Evolutionary conservation across 768 basidiomycete genomes (phyloP), one percentile per base, ranked within the genome.

Genomic region (Auricularia sp.): DNA sequence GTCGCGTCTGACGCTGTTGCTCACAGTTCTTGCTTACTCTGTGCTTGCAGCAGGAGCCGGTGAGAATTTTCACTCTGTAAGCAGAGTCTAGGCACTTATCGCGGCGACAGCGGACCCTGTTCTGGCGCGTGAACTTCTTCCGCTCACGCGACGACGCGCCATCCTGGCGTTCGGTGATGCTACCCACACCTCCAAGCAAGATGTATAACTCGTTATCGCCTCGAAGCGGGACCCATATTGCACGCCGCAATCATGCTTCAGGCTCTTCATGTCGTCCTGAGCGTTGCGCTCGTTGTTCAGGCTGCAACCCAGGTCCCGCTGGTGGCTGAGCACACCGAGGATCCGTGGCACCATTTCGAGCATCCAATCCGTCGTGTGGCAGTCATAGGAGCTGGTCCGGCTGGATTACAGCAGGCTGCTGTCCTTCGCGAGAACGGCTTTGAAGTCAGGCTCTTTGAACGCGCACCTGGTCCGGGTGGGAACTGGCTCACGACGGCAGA

Each of bases 401-500:
- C 47, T 51, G 47, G 47, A 18, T 18, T 51, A 18, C 47, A 51
- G 47, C 47, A 51, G 11, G 47, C 47, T 51, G 47, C 47, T 10
- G 47, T 51, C 14, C 16, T 51, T 8, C 47, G 47, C 16, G 47
- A 51, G 47, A 51, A 51, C 1, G 78, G 77, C 2, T 76, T 74
- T 62, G 73, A 76, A 34, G 75, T 76, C 23, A 74, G 73, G 47
- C 53, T 77, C 8, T 78, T 74, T 60, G 77, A 79, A 62, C 74
- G 78, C n/a, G 79, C 79, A 66, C 64, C 69, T 34, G 62, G 72
- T 0, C 77, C 79, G 1, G 77, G 78, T 3, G 78, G 77, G 8
- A 77, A 76, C 64, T 80, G 79, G 79, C 77, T 77, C 64, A 79
- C 78, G 60, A 76, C 76, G 7, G 77, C 78, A 6, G 75, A 78